phyloP scores from a whole-genome alignment of 148 eudicot genomes.

The Selenicereus undatus region DNA sequence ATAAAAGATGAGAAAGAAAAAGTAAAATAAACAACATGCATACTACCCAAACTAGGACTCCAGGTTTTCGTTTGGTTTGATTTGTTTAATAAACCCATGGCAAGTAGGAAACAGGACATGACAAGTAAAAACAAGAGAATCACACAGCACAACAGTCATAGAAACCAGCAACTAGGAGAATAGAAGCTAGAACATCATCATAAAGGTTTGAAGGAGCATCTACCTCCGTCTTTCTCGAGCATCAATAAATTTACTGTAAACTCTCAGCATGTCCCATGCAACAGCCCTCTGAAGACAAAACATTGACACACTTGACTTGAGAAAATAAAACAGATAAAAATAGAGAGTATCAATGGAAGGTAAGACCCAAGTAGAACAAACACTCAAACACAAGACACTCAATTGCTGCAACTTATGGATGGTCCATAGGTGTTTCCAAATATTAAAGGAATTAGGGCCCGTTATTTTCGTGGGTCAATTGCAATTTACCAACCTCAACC shows the following conservation, averaged over 20 bases:
- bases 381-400: background rate
- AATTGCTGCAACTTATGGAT: background rate
- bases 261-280: conserved; percentile 96
- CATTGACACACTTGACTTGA: background rate
- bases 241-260: conserved; percentile 71
- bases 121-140: background rate
- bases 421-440: background rate
- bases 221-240: conserved; percentile 85
- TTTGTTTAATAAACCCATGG: background rate
- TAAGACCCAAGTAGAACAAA: background rate
- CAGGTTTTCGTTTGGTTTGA: background rate
- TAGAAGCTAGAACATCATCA: background rate
- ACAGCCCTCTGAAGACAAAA: conserved; percentile 64
- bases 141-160: background rate
- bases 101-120: background rate
- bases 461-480: no score
- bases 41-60: background rate
- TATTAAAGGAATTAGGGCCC: background rate
- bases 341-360: background rate
- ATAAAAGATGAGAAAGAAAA: no score
- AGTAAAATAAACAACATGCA: background rate
- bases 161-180: background rate
- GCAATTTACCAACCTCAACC: no score
- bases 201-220: conserved; percentile 11
- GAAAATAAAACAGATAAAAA: conserved; percentile 6